phyloP scores from a whole-genome alignment of 805 yeast genomes.

The Clavispora santaluciae region DNA sequence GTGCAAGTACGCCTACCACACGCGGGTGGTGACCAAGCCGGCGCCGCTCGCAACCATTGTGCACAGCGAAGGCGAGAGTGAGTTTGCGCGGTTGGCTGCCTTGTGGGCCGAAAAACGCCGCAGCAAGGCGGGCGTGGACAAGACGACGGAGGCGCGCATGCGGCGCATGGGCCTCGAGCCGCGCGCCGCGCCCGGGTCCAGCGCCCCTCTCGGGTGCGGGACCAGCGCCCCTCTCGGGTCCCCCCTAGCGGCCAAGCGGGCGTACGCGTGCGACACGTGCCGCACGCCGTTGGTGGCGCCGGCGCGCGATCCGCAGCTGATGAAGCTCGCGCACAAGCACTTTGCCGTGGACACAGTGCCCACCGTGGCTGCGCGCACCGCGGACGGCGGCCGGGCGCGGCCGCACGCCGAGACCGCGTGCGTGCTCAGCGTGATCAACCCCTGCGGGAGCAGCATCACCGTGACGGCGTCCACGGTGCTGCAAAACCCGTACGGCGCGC shows the following conservation, averaged over 20 bases:
- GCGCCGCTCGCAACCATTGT: constrained; percentile 14
- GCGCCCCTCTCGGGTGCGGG: no score
- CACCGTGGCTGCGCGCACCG: constrained; percentile 18
- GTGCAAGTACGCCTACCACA: constrained; percentile 12
- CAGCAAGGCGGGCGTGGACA: not conserved
- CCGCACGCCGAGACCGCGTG: constrained; percentile 16
- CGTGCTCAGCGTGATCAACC: constrained; percentile 29
- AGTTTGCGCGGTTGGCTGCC: constrained; percentile 5
- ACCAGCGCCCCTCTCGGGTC: constrained; percentile 28
- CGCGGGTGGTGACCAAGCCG: constrained; percentile 12
- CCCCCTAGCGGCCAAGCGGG: constrained; percentile 21
- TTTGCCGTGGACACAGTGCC: constrained; percentile 35
- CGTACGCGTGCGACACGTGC: constrained; percentile 27
- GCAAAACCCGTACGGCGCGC: constrained; percentile 12
- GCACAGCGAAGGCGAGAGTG: constrained; percentile 7
- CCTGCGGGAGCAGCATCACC: constrained; percentile 18
- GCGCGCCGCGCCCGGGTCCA: constrained; percentile 20
- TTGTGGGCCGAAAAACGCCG: not conserved
- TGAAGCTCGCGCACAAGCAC: constrained; percentile 27
- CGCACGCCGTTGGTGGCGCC: constrained; percentile 23
- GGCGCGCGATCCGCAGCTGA: constrained; percentile 20
- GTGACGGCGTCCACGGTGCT: constrained; percentile 23
- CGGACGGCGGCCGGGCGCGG: not conserved
- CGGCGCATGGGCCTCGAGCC: not conserved
- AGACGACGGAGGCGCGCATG: not conserved